Evolutionary conservation across 2,329 filamentous ascomycete species (phyloP).

Genomic region (Penicillium sp.): DNA sequence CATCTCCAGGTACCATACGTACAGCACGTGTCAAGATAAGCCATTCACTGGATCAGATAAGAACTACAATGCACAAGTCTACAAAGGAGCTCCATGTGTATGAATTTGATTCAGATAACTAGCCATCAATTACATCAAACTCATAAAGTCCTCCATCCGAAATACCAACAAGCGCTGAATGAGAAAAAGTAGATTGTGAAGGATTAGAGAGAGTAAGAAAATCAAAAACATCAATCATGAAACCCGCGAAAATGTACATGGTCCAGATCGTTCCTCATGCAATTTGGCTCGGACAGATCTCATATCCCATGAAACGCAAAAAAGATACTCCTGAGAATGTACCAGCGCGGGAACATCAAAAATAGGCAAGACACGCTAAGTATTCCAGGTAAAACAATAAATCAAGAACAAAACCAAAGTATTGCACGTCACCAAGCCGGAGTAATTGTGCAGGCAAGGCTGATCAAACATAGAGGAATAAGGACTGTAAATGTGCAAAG

Average conservation of each 20-base stretch:
- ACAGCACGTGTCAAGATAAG: no score
- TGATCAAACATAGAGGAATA: conserved; percentile 6
- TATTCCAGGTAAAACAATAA: conserved; percentile 1
- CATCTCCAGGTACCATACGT: no score
- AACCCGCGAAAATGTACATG: conserved; percentile 1
- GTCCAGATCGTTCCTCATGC: conserved; percentile 13
- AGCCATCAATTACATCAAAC: conserved; percentile 2
- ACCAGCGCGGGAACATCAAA: conserved; percentile 7
- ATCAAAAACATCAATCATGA: conserved; percentile 6
- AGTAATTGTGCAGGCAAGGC: conserved; percentile 8
- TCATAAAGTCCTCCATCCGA: not conserved
- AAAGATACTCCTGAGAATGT: not conserved
- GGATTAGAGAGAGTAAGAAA: conserved; percentile 5
- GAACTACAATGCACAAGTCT: no score
- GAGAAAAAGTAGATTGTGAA: not conserved
- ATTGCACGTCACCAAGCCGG: conserved; percentile 9
- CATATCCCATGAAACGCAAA: not conserved
- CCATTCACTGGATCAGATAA: no score
- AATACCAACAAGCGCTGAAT: not conserved
- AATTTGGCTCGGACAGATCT: conserved; percentile 20
- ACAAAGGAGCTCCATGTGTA: no score
- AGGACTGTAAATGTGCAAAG: conserved; percentile 23
- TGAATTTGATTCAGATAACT: not conserved
- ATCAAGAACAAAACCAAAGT: conserved; percentile 6
- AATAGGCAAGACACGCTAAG: conserved; percentile 14